Conservation (phyloP, 2,329 filamentous ascomycete species). For the Colletotrichum abscissum region DNA sequence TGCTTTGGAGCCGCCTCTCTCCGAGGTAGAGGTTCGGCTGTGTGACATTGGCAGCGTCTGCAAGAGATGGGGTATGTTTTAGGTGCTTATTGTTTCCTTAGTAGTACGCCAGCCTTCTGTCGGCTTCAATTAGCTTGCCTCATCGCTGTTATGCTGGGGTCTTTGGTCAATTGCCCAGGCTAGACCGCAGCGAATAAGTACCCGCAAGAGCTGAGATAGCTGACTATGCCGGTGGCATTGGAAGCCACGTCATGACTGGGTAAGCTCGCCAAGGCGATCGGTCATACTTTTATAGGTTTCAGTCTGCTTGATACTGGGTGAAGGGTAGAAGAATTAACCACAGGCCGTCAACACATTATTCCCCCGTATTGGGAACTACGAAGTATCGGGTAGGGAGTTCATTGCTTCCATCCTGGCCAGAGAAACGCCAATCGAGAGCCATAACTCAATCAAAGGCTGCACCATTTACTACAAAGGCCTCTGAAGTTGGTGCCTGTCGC, state of each 20-base stretch:
- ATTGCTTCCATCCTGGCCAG: background rate
- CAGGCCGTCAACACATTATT: no score
- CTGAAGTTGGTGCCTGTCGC: background rate
- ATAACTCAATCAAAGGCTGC: background rate
- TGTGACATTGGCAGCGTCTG: background rate
- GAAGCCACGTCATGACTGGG: no score
- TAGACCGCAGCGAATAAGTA: background rate
- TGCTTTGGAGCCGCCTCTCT: slow-evolving; percentile 9
- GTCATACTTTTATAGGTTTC: no score
- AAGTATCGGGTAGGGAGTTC: no score
- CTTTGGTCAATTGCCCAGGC: background rate
- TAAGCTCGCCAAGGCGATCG: no score
- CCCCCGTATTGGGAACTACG: no score
- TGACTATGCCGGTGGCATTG: background rate
- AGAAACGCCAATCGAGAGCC: background rate
- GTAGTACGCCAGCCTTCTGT: background rate
- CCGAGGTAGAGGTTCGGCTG: slow-evolving; percentile 24
- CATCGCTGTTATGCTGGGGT: background rate
- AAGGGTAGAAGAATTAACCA: no score
- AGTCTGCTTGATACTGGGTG: no score
- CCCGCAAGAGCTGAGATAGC: background rate
- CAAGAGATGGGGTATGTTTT: background rate
- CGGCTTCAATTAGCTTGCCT: background rate
- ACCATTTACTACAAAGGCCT: no score
- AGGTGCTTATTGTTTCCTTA: background rate